These are phyloP conservation scores for Hymenoscyphus albidus DNA, from an alignment of 2,329 filamentous ascomycete genomes.

Conservation along the genomic window DNA sequence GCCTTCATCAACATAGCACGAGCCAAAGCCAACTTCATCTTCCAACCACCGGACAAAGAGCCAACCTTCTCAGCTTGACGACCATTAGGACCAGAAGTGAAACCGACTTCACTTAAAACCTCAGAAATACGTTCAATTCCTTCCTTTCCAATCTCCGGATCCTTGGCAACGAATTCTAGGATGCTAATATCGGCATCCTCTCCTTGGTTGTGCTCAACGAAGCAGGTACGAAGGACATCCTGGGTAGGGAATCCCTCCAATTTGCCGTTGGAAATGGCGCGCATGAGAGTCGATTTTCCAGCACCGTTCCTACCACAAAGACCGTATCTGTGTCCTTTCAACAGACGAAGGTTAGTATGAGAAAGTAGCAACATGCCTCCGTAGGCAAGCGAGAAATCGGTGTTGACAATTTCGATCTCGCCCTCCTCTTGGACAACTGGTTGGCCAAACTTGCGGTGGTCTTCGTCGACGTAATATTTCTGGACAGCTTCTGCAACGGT, in stretches of 20 bases:
- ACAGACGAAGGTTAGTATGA: constrained; percentile 88
- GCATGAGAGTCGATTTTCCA: constrained; percentile 99
- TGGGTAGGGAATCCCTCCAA: constrained; percentile 93
- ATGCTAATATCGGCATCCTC: constrained; percentile 97
- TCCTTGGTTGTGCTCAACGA: constrained; percentile 98
- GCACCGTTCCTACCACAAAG: constrained; percentile 96
- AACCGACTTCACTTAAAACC: constrained; percentile 88
- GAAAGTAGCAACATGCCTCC: constrained; percentile 96
- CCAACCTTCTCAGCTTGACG: constrained; percentile 87
- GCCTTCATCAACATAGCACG: constrained; percentile 95
- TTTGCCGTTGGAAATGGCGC: constrained; percentile 91
- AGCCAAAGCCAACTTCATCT: constrained; percentile 98
- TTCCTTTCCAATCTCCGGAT: constrained; percentile 77
- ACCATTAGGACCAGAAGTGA: constrained; percentile 83
- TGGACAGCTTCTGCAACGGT: constrained; percentile 71
- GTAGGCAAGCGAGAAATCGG: constrained; percentile 94
- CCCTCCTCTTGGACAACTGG: constrained; percentile 86
- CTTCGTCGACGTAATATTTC: constrained; percentile 74
- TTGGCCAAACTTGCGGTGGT: constrained; percentile 80
- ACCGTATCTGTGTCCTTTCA: constrained; percentile 96
- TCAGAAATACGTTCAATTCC: constrained; percentile 76
- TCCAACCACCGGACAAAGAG: constrained; percentile 96
- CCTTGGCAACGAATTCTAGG: constrained; percentile 85
- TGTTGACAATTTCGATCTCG: constrained; percentile 95
- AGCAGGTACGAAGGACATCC: constrained; percentile 90